Conservation (phyloP, 352 stramenopile species). For the Globisporangium recalcitrans region DNA sequence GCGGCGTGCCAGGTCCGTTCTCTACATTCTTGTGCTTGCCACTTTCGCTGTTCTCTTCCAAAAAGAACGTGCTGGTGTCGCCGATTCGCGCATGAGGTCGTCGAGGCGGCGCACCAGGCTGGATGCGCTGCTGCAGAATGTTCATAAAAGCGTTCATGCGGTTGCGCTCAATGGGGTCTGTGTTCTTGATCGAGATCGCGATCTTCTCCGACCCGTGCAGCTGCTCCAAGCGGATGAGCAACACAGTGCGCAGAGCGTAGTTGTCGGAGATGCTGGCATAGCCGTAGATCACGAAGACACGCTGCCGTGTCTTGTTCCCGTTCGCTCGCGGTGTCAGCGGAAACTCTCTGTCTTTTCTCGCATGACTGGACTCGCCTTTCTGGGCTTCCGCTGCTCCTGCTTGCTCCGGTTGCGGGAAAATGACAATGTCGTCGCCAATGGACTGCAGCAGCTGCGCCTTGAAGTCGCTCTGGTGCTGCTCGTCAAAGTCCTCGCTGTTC, state of each 20-base stretch:
- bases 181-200: conserved; percentile 60
- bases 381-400: background rate
- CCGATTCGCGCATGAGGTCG: conserved; percentile 31
- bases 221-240: conserved; percentile 62
- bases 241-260: conserved; percentile 39
- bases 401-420: conserved; percentile 29
- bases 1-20: conserved; percentile 2
- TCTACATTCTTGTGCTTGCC: conserved; percentile 18
- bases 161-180: conserved; percentile 48
- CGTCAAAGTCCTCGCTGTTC: conserved; percentile 20
- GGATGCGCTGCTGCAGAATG: conserved; percentile 57
- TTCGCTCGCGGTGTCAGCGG: conserved; percentile 13
- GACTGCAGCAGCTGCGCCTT: conserved; percentile 41
- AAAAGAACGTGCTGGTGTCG: conserved; percentile 49
- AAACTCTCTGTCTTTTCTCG: background rate
- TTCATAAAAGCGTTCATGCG: conserved; percentile 45
- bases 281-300: conserved; percentile 44
- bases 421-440: conserved; percentile 53
- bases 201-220: conserved; percentile 66
- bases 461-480: conserved; percentile 25
- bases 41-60: conserved; percentile 37
- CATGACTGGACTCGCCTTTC: conserved; percentile 5
- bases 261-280: conserved; percentile 49
- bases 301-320: conserved; percentile 7
- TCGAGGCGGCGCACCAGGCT: conserved; percentile 38